Conservation (phyloP, 306 rosid species). For the Neltuma alba region DNA sequence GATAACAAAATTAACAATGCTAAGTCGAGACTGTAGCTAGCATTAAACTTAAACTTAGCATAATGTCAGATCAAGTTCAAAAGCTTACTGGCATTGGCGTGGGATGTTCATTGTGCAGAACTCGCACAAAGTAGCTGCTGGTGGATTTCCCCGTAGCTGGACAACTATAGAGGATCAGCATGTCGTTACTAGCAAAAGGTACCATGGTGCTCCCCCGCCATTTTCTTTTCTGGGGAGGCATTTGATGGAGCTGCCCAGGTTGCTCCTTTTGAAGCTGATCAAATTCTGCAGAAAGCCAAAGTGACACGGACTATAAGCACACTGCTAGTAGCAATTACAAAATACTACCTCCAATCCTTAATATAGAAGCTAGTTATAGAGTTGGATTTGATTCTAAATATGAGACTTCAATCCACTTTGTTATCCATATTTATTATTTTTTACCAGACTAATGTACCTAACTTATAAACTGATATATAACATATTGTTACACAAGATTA, state of each 20-base stretch:
- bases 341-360: too few relatives aligned
- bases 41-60: background rate
- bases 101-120: slow-evolving; percentile 86
- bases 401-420: too few relatives aligned
- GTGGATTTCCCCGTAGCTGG: slow-evolving; percentile 52
- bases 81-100: slow-evolving; percentile 73
- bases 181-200: slow-evolving; percentile 93
- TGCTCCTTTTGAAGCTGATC: slow-evolving; percentile 67
- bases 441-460: too few relatives aligned
- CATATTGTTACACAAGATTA: too few relatives aligned
- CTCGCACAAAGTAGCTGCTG: slow-evolving; percentile 75
- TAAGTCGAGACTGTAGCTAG: background rate
- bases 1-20: background rate
- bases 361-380: too few relatives aligned
- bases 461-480: too few relatives aligned
- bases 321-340: background rate
- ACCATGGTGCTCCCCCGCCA: slow-evolving; percentile 81
- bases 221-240: slow-evolving; percentile 80
- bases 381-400: too few relatives aligned
- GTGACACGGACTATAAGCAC: slow-evolving; percentile 24
- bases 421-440: too few relatives aligned
- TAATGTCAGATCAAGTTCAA: background rate
- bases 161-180: slow-evolving; percentile 80
- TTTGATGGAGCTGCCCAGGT: slow-evolving; percentile 69
- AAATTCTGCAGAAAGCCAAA: slow-evolving; percentile 53